Evolutionary conservation across 2,329 filamentous ascomycete species (phyloP).

Genomic region (Epichloe baconii): DNA sequence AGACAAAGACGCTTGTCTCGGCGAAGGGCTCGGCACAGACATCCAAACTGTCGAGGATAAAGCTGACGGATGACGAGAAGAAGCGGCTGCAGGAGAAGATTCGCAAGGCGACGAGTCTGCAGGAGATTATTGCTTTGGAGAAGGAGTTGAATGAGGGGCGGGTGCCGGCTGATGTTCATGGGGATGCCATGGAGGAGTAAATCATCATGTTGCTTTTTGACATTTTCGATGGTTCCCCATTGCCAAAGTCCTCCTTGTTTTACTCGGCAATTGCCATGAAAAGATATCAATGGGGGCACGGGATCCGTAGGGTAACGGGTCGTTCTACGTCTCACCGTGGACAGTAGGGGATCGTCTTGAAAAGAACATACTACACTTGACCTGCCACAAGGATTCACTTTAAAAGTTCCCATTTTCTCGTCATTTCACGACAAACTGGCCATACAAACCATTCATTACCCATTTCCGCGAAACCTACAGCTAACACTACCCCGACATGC

Average conservation of each 20-base stretch:
- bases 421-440: too few relatives aligned
- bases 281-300: too few relatives aligned
- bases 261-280: too few relatives aligned
- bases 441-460: too few relatives aligned
- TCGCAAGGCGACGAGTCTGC: slow-evolving; percentile 72
- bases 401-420: too few relatives aligned
- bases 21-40: slow-evolving; percentile 30
- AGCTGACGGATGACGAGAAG: slow-evolving; percentile 80
- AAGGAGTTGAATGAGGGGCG: slow-evolving; percentile 84
- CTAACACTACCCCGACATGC: slow-evolving; percentile 39
- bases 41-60: slow-evolving; percentile 61
- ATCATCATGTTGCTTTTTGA: neutral
- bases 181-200: slow-evolving; percentile 48
- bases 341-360: neutral
- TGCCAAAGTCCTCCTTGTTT: too few relatives aligned
- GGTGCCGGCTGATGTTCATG: slow-evolving; percentile 56
- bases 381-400: too few relatives aligned
- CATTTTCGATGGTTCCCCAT: too few relatives aligned
- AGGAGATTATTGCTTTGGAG: slow-evolving; percentile 82
- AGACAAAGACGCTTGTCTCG: slow-evolving; percentile 56
- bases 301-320: too few relatives aligned
- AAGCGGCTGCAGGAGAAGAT: slow-evolving; percentile 77
- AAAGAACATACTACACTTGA: too few relatives aligned
- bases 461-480: neutral
- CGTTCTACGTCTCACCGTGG: too few relatives aligned